Evolutionary conservation across 2,329 filamentous ascomycete species (phyloP).

Genomic region (Diaporthe sp.): DNA sequence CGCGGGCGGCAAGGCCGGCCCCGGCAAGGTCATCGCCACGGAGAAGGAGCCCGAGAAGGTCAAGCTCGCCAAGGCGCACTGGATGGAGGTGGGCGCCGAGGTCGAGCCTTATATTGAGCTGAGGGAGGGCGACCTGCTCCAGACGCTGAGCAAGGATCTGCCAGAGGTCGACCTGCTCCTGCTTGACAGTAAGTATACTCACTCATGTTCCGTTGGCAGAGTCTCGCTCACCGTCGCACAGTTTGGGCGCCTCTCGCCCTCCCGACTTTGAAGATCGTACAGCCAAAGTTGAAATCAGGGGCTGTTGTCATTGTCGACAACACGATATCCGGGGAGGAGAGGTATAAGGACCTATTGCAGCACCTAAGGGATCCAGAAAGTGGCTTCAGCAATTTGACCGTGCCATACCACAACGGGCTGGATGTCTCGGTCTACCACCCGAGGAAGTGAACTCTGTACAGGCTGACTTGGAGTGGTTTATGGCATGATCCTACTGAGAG

Average conservation of each 20-base stretch:
- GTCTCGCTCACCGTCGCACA: slow-evolving; percentile 29
- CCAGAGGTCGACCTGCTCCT: slow-evolving; percentile 53
- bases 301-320: slow-evolving; percentile 60
- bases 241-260: slow-evolving; percentile 50
- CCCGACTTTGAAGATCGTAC: slow-evolving; percentile 56
- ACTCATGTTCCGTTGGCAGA: too few species aligned
- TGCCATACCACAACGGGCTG: slow-evolving; percentile 45
- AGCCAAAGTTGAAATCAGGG: slow-evolving; percentile 51
- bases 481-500: background rate
- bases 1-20: background rate
- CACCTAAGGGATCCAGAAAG: slow-evolving; percentile 56
- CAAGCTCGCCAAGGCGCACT: slow-evolving; percentile 46
- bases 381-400: slow-evolving; percentile 53
- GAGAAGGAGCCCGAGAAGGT: slow-evolving; percentile 41
- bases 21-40: slow-evolving; percentile 39
- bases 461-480: background rate
- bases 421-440: slow-evolving; percentile 45
- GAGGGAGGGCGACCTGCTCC: slow-evolving; percentile 55
- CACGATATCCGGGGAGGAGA: slow-evolving; percentile 44
- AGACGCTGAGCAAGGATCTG: slow-evolving; percentile 52
- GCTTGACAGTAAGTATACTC: slow-evolving; percentile 58
- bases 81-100: slow-evolving; percentile 51
- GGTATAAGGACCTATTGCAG: slow-evolving; percentile 56
- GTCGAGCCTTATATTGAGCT: slow-evolving; percentile 54
- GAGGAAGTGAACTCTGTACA: background rate